Conservation (phyloP, 306 rosid species). For the Rosa lucieae region DNA sequence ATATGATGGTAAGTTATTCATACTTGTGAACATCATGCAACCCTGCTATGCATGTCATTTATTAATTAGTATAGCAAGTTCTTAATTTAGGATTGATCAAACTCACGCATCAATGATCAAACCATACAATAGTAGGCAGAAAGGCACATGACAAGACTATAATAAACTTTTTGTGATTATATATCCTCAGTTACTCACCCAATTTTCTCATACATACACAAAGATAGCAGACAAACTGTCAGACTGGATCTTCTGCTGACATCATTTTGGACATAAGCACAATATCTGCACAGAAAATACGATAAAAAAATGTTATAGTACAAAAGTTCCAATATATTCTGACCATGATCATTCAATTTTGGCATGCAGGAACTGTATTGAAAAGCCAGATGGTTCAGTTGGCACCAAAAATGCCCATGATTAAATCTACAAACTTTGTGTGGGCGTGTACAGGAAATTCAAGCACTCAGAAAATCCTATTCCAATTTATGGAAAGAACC, state of each 20-base stretch:
- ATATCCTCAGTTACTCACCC: background rate
- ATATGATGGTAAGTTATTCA: slow-evolving; percentile 36
- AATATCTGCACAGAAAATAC: background rate
- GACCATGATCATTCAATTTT: background rate
- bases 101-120: background rate
- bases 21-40: background rate
- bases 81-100: background rate
- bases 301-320: background rate
- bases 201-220: background rate
- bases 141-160: background rate
- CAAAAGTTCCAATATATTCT: background rate
- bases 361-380: slow-evolving; percentile 33
- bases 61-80: background rate
- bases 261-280: background rate
- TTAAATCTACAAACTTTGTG: slow-evolving; percentile 17
- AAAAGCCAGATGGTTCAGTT: slow-evolving; percentile 28
- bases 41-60: background rate
- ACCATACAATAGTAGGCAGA: background rate
- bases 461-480: slow-evolving; percentile 14
- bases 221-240: background rate
- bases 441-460: slow-evolving; percentile 12
- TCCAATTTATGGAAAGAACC: background rate
- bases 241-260: background rate
- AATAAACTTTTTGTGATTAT: background rate
- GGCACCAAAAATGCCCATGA: slow-evolving; percentile 27